These are phyloP conservation scores for Solanum arcanum DNA, from an alignment of 257 asterid species.

Conservation along the genomic window DNA sequence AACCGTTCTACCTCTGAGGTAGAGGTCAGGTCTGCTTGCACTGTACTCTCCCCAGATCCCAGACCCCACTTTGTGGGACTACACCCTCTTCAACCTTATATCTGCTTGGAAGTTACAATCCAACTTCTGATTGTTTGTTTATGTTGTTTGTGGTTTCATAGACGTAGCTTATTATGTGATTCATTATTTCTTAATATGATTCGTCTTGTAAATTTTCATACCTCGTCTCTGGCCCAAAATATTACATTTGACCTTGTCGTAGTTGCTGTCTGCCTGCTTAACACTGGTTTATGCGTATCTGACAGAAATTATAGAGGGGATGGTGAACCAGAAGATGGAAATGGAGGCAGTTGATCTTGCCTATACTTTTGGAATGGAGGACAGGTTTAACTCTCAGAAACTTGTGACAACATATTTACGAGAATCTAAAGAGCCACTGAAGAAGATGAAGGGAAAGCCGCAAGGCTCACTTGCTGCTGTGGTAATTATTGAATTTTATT, in stretches of 20 bases:
- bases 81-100: not conserved
- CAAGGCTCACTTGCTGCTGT: slow-evolving; percentile 28
- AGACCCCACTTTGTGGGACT: not conserved
- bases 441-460: slow-evolving; percentile 27
- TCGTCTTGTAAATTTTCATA: not conserved
- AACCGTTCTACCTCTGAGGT: not conserved
- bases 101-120: not conserved
- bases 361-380: slow-evolving; percentile 57
- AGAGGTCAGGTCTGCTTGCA: not conserved
- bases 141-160: not conserved
- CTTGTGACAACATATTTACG: slow-evolving; percentile 46
- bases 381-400: slow-evolving; percentile 37
- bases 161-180: not conserved
- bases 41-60: not conserved
- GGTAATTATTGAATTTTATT: slow-evolving; percentile 20
- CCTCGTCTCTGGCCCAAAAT: not conserved
- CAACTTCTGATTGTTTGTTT: not conserved
- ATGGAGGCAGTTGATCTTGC: slow-evolving; percentile 64
- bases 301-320: slow-evolving; percentile 50
- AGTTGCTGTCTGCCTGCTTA: not conserved
- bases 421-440: slow-evolving; percentile 41
- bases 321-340: slow-evolving; percentile 52
- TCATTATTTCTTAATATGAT: not conserved
- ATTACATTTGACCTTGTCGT: not conserved
- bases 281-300: not conserved